Evolutionary conservation across 169 alveolate genomes (phyloP).

Genomic region (Plasmodium falciparum): DNA sequence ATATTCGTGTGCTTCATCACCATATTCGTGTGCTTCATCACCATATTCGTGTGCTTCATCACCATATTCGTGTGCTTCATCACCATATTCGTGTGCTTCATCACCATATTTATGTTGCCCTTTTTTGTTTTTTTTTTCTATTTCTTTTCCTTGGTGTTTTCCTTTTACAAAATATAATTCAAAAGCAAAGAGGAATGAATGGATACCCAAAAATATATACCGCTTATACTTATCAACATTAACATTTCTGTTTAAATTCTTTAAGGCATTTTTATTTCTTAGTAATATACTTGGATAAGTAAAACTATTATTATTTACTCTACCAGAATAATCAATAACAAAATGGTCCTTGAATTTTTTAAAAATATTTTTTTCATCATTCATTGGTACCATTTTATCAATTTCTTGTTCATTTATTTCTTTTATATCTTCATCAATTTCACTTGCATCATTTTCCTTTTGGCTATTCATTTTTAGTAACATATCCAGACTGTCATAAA

Average conservation of each 20-base stretch:
- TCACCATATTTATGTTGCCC: not conserved
- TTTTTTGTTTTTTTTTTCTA: conserved; percentile 6
- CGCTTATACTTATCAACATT: conserved; percentile 19
- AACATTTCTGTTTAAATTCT: conserved; percentile 23
- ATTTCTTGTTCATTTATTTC: not conserved
- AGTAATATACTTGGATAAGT: conserved; percentile 37
- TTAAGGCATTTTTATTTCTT: conserved; percentile 29
- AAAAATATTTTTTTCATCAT: conserved; percentile 22
- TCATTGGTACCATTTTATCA: not conserved
- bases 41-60: too few species aligned
- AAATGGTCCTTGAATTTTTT: conserved; percentile 16
- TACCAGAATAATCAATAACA: conserved; percentile 51
- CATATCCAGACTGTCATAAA: conserved; percentile 58
- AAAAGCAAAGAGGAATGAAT: conserved; percentile 42
- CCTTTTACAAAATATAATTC: conserved; percentile 22
- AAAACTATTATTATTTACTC: conserved; percentile 26
- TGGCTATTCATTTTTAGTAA: conserved; percentile 7
- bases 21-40: too few species aligned
- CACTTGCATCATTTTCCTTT: not conserved
- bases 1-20: too few species aligned
- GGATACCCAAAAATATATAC: conserved; percentile 60
- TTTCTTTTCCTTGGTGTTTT: not conserved
- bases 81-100: too few species aligned
- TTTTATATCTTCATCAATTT: not conserved
- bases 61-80: too few species aligned